These are phyloP conservation scores for Abrus pulchellus DNA, from an alignment of 306 rosid species.

Conservation along the genomic window DNA sequence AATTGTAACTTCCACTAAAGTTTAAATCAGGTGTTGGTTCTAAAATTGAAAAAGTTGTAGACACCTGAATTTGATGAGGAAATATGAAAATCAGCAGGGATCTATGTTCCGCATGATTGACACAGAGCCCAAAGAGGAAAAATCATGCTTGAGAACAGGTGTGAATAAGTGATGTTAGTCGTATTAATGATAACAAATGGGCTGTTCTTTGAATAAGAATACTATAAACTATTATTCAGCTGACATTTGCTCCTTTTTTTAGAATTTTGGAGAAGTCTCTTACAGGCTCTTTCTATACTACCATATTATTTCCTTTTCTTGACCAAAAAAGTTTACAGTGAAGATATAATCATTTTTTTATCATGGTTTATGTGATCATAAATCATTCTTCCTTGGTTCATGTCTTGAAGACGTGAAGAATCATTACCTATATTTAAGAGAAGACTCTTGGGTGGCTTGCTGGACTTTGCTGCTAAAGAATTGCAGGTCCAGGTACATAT, in stretches of 20 bases:
- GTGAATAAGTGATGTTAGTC: slow-evolving; percentile 19
- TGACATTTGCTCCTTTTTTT: slow-evolving; percentile 20
- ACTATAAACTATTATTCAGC: slow-evolving; percentile 6
- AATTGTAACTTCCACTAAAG: slow-evolving; percentile 2
- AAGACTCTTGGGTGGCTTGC: slow-evolving; percentile 86
- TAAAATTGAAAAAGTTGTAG: slow-evolving; percentile 15
- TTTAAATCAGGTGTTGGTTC: slow-evolving; percentile 21
- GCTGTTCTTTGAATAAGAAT: slow-evolving; percentile 21
- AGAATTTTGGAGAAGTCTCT: slow-evolving; percentile 40
- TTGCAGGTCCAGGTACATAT: slow-evolving; percentile 86
- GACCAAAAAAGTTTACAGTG: not conserved
- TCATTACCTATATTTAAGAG: slow-evolving; percentile 92
- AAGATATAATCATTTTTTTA: slow-evolving; percentile 4
- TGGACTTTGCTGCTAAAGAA: slow-evolving; percentile 90
- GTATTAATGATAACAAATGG: slow-evolving; percentile 11
- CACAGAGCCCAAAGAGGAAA: slow-evolving; percentile 10
- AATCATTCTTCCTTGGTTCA: slow-evolving; percentile 44
- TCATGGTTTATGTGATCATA: slow-evolving; percentile 35
- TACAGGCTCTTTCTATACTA: slow-evolving; percentile 36
- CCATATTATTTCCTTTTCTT: slow-evolving; percentile 22
- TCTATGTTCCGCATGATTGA: not conserved
- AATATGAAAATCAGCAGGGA: slow-evolving; percentile 26
- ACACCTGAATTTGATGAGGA: not conserved
- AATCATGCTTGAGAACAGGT: not conserved
- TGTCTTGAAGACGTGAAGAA: slow-evolving; percentile 89